phyloP scores from a whole-genome alignment of 2,329 filamentous ascomycete genomes.

The Plectosphaerella plurivora region DNA sequence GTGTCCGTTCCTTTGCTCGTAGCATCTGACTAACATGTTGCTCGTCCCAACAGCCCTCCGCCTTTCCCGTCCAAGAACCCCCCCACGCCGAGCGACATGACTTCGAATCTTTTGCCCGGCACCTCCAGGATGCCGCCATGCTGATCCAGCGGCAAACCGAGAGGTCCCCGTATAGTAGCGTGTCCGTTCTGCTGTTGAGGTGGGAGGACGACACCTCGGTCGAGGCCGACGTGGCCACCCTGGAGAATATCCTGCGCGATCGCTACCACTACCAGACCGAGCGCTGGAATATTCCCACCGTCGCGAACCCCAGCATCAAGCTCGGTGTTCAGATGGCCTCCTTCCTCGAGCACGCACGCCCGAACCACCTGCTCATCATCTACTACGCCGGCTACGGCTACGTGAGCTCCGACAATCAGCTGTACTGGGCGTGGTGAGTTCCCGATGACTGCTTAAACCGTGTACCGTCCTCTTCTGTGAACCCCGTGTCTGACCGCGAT shows the following conservation, averaged over 20 bases:
- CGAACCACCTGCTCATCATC: slow-evolving; percentile 58
- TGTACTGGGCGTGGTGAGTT: slow-evolving; percentile 64
- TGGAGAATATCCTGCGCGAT: slow-evolving; percentile 55
- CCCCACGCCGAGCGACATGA: slow-evolving; percentile 49
- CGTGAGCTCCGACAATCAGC: slow-evolving; percentile 52
- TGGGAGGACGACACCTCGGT: slow-evolving; percentile 58
- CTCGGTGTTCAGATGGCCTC: slow-evolving; percentile 56
- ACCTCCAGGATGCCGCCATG: slow-evolving; percentile 65
- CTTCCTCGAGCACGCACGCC: slow-evolving; percentile 53
- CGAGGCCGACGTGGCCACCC: slow-evolving; percentile 46
- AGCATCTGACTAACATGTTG: slow-evolving; percentile 1
- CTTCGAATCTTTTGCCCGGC: slow-evolving; percentile 63
- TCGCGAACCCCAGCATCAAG: slow-evolving; percentile 55
- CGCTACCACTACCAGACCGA: slow-evolving; percentile 58
- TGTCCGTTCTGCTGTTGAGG: slow-evolving; percentile 55
- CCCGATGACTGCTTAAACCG: not conserved
- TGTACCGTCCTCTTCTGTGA: not conserved
- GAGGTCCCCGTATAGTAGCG: slow-evolving; percentile 50
- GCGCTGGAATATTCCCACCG: slow-evolving; percentile 56
- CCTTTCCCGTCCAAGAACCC: slow-evolving; percentile 33
- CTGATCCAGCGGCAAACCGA: slow-evolving; percentile 61
- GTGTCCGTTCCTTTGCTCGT: not conserved
- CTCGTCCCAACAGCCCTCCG: not conserved
- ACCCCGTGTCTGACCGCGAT: slow-evolving; percentile 25
- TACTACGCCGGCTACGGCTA: slow-evolving; percentile 62